Percentiles rank a stretch among this genome's conserved stretches.
phyloP scores from a whole-genome alignment of 192 early-diverging fungal genomes.

The Piromyces finnis region DNA sequence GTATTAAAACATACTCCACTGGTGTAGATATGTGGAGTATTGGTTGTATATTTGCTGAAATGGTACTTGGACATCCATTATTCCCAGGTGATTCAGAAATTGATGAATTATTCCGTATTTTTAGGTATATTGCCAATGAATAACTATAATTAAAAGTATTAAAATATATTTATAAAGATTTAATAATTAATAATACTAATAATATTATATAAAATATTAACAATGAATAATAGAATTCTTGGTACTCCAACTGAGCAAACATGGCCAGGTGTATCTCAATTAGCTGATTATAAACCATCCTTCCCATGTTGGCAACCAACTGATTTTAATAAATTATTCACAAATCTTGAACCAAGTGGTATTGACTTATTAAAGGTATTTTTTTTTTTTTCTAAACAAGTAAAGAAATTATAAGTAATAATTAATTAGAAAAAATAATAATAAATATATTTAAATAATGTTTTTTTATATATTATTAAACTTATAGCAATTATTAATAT shows the following conservation, averaged over 20 bases:
- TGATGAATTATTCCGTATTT: constrained; percentile 85
- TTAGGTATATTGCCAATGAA: constrained; percentile 31
- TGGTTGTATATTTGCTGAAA: constrained; percentile 95
- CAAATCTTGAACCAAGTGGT: constrained; percentile 37
- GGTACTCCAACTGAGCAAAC: constrained; percentile 63
- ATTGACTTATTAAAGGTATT: constrained; percentile 45
- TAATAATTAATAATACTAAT: neutral
- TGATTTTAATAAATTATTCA: constrained; percentile 22
- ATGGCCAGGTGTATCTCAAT: constrained; percentile 55
- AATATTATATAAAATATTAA: neutral
- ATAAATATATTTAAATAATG: neutral
- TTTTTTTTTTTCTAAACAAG: neutral
- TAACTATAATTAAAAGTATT: too few species aligned
- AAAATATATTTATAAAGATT: neutral
- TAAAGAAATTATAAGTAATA: too few species aligned
- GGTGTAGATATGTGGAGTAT: constrained; percentile 96
- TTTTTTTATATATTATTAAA: neutral
- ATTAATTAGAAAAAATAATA: too few species aligned
- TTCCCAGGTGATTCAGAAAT: constrained; percentile 86
- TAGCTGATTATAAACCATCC: constrained; percentile 64
- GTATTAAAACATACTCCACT: constrained; percentile 72
- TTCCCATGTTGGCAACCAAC: constrained; percentile 57
- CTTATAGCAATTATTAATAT: constrained; percentile 41
- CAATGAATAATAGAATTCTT: constrained; percentile 13
- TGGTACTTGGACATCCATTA: constrained; percentile 56